Percentiles rank a stretch among this genome's conserved stretches.
phyloP scores from a whole-genome alignment of 345 rosid genomes.

The Sonneratia alba region DNA sequence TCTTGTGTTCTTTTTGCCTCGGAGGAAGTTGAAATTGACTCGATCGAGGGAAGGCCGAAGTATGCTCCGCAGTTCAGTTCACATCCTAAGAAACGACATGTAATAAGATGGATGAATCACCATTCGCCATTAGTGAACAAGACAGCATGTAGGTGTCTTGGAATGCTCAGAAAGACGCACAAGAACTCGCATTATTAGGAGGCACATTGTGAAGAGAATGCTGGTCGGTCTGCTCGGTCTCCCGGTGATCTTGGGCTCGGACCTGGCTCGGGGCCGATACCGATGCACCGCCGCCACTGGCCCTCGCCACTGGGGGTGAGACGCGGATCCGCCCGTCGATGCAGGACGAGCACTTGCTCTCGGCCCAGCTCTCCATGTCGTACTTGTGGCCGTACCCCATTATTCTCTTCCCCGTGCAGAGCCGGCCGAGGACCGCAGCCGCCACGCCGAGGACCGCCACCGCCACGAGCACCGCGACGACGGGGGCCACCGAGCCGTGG shows the following conservation, averaged over 20 bases:
- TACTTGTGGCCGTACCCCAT: slow-evolving; percentile 43
- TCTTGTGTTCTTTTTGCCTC: no score
- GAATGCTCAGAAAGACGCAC: no score
- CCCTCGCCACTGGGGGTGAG: slow-evolving; percentile 12
- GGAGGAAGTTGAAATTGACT: no score
- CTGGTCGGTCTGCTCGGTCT: neutral
- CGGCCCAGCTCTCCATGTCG: slow-evolving; percentile 69
- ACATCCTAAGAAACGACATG: no score
- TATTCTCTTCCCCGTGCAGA: slow-evolving; percentile 59
- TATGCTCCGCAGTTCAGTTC: no score
- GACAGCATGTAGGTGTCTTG: neutral
- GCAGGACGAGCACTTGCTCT: slow-evolving; percentile 55
- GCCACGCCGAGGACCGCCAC: slow-evolving; percentile 32
- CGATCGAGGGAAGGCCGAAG: no score
- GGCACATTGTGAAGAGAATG: neutral
- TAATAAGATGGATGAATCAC: no score
- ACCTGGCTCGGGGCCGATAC: neutral
- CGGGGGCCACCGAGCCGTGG: slow-evolving; percentile 40
- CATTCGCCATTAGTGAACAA: neutral
- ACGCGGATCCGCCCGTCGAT: slow-evolving; percentile 55
- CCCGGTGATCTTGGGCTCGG: neutral
- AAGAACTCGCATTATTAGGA: neutral
- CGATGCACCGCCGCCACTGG: slow-evolving; percentile 8
- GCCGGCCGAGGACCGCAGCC: slow-evolving; percentile 53
- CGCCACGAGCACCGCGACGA: slow-evolving; percentile 44